Percentiles rank a stretch among this genome's conserved stretches.
Conservation (phyloP, 2,329 filamentous ascomycete genomes). For the Colletotrichum limetticola region DNA sequence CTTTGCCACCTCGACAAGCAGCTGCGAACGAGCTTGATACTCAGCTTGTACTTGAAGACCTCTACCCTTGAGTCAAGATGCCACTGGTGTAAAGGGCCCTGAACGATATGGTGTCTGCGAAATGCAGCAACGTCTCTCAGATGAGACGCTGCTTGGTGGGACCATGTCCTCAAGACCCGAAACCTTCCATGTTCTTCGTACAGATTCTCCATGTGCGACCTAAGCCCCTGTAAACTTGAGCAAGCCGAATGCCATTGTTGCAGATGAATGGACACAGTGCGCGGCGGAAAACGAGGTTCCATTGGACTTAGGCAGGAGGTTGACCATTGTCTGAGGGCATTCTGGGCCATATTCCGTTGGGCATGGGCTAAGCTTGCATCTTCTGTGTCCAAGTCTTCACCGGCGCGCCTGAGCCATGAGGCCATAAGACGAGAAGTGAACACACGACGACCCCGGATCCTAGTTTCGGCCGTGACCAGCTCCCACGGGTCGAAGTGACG, state of each 20-base stretch:
- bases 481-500: constrained; percentile 43
- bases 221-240: not conserved
- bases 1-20: constrained; percentile 16
- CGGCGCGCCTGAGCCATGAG: constrained; percentile 19
- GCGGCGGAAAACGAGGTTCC: not conserved
- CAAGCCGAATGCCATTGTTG: constrained; percentile 6
- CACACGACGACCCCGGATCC: constrained; percentile 18
- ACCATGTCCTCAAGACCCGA: constrained; percentile 5
- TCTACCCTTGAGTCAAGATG: constrained; percentile 18
- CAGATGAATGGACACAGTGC: not conserved
- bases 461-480: constrained; percentile 30
- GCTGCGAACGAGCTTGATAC: constrained; percentile 9
- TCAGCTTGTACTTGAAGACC: constrained; percentile 12
- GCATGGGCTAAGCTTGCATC: not conserved
- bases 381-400: not conserved
- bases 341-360: not conserved
- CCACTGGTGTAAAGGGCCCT: constrained; percentile 13
- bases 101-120: not conserved
- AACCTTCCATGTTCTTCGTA: not conserved
- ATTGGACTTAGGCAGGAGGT: not conserved
- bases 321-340: constrained; percentile 5
- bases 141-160: not conserved
- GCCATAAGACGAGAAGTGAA: constrained; percentile 4
- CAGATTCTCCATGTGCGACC: not conserved
- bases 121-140: not conserved